phyloP scores from a whole-genome alignment of 371 early-diverging fungal species.

The Rhizopus sp. region DNA sequence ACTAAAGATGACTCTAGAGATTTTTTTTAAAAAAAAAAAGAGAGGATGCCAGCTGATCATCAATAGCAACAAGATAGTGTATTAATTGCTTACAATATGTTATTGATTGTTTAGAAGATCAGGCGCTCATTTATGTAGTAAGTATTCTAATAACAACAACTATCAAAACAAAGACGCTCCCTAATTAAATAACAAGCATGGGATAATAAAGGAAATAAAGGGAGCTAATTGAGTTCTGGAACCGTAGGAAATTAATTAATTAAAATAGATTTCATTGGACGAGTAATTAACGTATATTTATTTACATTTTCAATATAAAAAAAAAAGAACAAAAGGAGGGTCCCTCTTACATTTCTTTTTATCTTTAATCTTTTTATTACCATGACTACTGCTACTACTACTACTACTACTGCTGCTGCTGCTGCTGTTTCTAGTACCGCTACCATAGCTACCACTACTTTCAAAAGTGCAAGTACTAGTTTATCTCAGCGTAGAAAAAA shows the following conservation, averaged over 20 bases:
- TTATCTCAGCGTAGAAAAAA: constrained; percentile 26
- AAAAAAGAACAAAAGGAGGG: background rate
- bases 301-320: constrained; percentile 5
- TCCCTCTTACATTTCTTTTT: background rate
- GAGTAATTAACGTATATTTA: constrained; percentile 1
- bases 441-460: constrained; percentile 10
- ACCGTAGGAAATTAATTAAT: constrained; percentile 1
- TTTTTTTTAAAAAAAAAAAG: no score
- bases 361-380: background rate
- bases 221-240: no score
- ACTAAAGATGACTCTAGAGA: no score
- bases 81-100: no score
- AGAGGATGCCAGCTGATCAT: no score
- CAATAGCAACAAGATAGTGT: no score
- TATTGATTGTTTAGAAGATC: no score
- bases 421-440: constrained; percentile 2
- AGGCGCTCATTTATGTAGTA: no score
- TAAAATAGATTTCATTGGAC: constrained; percentile 3
- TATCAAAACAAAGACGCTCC: no score
- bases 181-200: no score
- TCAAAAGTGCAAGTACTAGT: constrained; percentile 19
- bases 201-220: no score
- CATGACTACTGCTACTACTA: background rate
- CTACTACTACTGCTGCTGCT: constrained; percentile 7
- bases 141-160: no score